Evolutionary conservation across 768 basidiomycete species (phyloP), one percentile per base, ranked within the genome.

Genomic region (Russula sp.): DNA sequence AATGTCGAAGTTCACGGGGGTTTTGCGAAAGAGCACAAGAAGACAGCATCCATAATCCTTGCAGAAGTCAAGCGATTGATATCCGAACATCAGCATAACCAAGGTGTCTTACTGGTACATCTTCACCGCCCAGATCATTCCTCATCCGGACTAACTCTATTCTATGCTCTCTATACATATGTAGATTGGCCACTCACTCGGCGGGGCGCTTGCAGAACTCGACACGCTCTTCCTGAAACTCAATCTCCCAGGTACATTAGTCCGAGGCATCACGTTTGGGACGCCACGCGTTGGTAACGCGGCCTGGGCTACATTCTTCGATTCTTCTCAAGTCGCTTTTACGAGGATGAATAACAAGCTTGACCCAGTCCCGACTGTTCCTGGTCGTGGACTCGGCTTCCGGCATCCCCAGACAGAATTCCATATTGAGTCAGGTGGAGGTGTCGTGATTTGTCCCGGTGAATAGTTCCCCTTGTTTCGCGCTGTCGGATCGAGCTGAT

Each of bases 241-340:
- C 18, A 66, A 68, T 55, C 55, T 68, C n/a, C 67, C 65, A 8
- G 52, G 42, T 31, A 68, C 65, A 7, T 37, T 31, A 1, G n/a
- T 68, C 48, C 55, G 55, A 55, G 67, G 65, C 22, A 61, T 68
- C 42, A 66, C 67, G 14, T 68, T 63, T 59, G 67, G 67, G 50
- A 63, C 40, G 14, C 67, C 67, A 11, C 67, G 67, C 35, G 59
- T 66, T 22, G 67, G 67, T 7, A 63, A 68, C 18, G 0, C 14
- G 1, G 55, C 42, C 8, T 68, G 61, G 55, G 61, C 58, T 31
- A 57, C 35, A 3, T 66, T 53, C 45, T 66, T 68, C 37, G 58
- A 68, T 35, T 42, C 27, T 35, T 42, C 61, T n/a, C 65, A 63
- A 11, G 39, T 66, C 16, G 14, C 65, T 18, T 68, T 66, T n/a